Evolutionary conservation across 2,329 filamentous ascomycete species (phyloP).

Genomic region (Apiospora kogelbergensis): DNA sequence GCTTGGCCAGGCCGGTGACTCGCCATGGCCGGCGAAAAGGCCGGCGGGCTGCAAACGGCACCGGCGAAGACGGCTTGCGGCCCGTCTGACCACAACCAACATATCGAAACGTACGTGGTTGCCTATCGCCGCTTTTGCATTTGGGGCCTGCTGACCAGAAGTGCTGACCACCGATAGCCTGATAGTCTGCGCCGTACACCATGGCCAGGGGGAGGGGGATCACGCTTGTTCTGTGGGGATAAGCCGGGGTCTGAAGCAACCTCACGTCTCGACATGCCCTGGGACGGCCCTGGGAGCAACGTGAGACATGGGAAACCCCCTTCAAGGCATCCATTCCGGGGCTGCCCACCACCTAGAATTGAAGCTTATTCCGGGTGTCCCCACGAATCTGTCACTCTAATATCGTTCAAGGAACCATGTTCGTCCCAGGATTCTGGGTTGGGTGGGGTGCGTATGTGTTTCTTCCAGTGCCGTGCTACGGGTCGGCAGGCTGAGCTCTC

Average conservation of each 20-base stretch:
- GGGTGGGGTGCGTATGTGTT: not conserved
- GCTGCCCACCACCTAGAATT: not conserved
- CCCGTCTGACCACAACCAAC: not conserved
- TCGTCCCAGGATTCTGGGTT: not conserved
- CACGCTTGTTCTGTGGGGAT: not conserved
- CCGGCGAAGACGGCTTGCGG: not conserved
- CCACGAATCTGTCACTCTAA: slow-evolving; percentile 4
- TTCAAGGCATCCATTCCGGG: not conserved
- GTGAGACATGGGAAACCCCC: not conserved
- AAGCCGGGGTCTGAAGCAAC: not conserved
- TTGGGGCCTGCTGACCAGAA: too few relatives aligned
- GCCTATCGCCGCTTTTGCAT: too few relatives aligned
- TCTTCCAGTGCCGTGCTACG: not conserved
- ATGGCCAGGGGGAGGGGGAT: too few relatives aligned
- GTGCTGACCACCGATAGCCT: too few relatives aligned
- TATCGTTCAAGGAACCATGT: not conserved
- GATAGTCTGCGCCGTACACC: too few relatives aligned
- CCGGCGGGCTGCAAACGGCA: not conserved
- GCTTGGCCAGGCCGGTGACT: not conserved
- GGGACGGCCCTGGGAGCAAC: not conserved
- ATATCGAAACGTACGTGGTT: not conserved
- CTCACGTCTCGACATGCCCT: not conserved
- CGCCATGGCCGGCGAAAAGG: not conserved
- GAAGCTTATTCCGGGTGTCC: not conserved
- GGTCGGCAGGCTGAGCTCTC: not conserved